Conservation (phyloP, 176 grass and related monocot species). For the Ampelocalamus luodianensis region DNA sequence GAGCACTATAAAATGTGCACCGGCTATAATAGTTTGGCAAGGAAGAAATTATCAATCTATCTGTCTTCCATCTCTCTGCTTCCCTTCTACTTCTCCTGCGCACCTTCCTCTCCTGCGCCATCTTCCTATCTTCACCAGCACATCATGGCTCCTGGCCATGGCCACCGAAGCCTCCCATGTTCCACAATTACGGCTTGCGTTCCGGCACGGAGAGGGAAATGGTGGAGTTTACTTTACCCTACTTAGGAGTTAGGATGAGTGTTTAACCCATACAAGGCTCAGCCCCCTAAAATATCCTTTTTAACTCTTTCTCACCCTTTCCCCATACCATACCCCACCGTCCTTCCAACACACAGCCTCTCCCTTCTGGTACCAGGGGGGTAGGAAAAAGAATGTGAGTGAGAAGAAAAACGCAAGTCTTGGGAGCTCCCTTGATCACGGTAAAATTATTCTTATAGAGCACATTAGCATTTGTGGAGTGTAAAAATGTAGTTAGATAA, state of each 20-base stretch:
- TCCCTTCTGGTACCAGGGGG: background rate
- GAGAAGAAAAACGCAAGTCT: background rate
- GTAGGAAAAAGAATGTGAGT: background rate
- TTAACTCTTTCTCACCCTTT: background rate
- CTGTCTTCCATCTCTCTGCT: too few relatives aligned
- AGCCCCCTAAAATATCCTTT: background rate
- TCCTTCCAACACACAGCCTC: background rate
- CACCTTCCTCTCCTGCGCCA: too few relatives aligned
- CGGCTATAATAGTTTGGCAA: too few relatives aligned
- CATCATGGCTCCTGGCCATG: too few relatives aligned
- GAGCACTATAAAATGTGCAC: too few relatives aligned
- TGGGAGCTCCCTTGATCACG: background rate
- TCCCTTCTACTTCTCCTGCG: too few relatives aligned
- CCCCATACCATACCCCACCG: background rate
- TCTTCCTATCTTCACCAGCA: too few relatives aligned
- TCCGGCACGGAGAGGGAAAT: background rate
- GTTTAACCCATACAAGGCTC: background rate
- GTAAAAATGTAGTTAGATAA: background rate
- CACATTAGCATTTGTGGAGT: background rate
- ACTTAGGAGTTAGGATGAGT: background rate
- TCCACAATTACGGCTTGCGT: too few relatives aligned
- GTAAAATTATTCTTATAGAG: background rate
- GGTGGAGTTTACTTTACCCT: background rate
- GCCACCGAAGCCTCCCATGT: too few relatives aligned
- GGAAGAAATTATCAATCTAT: too few relatives aligned